phyloP scores from a whole-genome alignment of 176 grass and related monocot genomes.

The Poa annua region DNA sequence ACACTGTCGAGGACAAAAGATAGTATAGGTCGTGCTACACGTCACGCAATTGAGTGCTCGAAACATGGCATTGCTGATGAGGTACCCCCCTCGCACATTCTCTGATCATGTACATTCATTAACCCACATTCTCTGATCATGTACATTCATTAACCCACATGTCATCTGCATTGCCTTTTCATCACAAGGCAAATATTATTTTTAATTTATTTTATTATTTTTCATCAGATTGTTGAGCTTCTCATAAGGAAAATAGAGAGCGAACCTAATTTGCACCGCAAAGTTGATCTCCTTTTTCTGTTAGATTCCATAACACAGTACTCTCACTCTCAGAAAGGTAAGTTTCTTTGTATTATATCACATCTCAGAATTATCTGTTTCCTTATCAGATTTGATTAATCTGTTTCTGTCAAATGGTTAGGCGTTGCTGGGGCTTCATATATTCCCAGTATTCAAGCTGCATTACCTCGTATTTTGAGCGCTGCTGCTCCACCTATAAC shows the following conservation, averaged over 20 bases:
- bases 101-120: not conserved
- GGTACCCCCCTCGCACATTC: conserved; percentile 48
- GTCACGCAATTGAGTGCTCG: conserved; percentile 90
- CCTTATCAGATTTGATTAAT: conserved; percentile 40
- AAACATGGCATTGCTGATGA: conserved; percentile 92
- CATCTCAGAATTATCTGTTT: conserved; percentile 42
- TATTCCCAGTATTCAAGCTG: conserved; percentile 80
- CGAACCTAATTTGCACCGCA: conserved; percentile 89
- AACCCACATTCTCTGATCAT: not conserved
- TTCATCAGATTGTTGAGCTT: conserved; percentile 85
- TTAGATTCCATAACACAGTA: conserved; percentile 95
- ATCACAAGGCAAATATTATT: conserved; percentile 22
- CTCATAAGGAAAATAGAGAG: conserved; percentile 81
- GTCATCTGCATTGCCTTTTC: conserved; percentile 33
- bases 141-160: not conserved
- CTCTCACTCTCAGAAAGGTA: conserved; percentile 95
- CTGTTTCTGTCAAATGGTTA: conserved; percentile 51
- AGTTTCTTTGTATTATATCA: conserved; percentile 37
- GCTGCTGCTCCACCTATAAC: conserved; percentile 83
- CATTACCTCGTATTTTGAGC: conserved; percentile 81
- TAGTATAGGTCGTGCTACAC: conserved; percentile 96
- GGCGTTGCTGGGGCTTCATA: conserved; percentile 80
- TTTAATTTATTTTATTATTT: conserved; percentile 29
- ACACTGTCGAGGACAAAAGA: conserved; percentile 97
- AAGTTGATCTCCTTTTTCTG: conserved; percentile 92